These are phyloP conservation scores for Adansonia digitata DNA, from an alignment of 345 rosid species.

Conservation along the genomic window DNA sequence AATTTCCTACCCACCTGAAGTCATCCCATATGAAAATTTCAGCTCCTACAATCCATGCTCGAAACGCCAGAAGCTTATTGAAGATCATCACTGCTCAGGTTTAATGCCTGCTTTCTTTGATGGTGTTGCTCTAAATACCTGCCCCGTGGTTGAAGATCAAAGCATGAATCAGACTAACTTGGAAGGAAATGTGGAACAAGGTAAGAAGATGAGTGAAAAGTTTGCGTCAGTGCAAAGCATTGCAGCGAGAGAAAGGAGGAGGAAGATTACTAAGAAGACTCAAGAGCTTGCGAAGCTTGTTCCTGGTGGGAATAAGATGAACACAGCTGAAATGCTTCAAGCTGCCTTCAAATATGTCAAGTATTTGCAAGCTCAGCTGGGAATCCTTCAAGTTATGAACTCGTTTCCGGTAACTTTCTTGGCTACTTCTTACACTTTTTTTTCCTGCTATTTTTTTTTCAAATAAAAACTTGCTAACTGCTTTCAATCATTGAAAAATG, in stretches of 20 bases:
- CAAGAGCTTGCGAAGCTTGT: conserved; percentile 73
- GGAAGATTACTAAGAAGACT: conserved; percentile 74
- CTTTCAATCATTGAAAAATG: neutral
- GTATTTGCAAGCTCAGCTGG: conserved; percentile 70
- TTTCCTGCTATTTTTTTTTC: neutral
- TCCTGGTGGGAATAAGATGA: conserved; percentile 83
- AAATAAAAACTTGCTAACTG: neutral
- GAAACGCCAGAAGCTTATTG: neutral
- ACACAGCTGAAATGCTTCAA: conserved; percentile 87
- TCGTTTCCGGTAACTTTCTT: neutral
- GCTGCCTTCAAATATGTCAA: conserved; percentile 69
- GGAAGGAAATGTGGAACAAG: neutral
- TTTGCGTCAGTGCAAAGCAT: conserved; percentile 67
- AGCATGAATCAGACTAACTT: neutral
- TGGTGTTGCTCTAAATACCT: neutral
- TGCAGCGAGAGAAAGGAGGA: conserved; percentile 77
- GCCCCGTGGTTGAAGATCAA: neutral
- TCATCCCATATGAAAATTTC: neutral
- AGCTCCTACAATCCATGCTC: neutral
- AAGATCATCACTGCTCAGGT: neutral
- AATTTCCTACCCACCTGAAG: neutral
- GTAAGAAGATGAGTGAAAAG: conserved; percentile 19
- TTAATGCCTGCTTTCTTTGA: neutral
- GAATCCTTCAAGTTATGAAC: conserved; percentile 6
- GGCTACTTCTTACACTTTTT: neutral